Evolutionary conservation across 768 basidiomycete species (phyloP).

Genomic region (Tylopilus cervinicoccineus): DNA sequence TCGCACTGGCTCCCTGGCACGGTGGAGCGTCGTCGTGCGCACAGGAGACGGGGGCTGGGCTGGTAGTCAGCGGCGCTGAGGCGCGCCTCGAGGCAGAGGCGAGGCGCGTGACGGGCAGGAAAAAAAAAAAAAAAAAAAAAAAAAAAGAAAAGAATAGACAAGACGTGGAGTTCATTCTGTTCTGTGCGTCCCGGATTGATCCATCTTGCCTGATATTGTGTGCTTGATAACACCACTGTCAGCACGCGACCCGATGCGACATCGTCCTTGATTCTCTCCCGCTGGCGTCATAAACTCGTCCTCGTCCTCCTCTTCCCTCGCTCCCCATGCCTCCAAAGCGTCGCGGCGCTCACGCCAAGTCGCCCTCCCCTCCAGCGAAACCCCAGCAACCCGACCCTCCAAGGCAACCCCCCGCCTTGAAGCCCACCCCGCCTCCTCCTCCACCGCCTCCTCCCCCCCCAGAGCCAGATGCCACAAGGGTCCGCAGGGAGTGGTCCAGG

Average conservation of each 20-base stretch:
- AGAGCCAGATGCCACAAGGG: slow-evolving; percentile 21
- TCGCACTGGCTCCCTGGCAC: no score
- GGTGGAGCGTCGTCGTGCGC: no score
- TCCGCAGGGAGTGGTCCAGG: slow-evolving; percentile 29
- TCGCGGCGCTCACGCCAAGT: slow-evolving; percentile 17
- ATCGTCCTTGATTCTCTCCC: slow-evolving; percentile 24
- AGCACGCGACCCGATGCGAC: no score
- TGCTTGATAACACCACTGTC: slow-evolving; percentile 23
- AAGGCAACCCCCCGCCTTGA: slow-evolving; percentile 1
- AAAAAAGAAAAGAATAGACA: no score
- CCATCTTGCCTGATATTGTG: no score
- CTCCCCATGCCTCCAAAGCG: slow-evolving; percentile 29
- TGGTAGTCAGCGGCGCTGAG: no score
- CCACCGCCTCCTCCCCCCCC: slow-evolving; percentile 13
- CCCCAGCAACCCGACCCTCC: slow-evolving; percentile 13
- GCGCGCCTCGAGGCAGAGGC: slow-evolving; percentile 25
- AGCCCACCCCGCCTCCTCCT: neutral
- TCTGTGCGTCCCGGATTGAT: neutral
- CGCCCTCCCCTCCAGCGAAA: slow-evolving; percentile 8
- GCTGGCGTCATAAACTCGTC: slow-evolving; percentile 17
- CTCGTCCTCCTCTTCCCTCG: neutral
- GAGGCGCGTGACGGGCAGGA: slow-evolving; percentile 7
- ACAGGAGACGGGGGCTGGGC: no score
- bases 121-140: neutral
- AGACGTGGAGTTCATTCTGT: no score